A percentile compares a stretch with the other conserved stretches of the same genome.
Evolutionary conservation across 768 basidiomycete genomes (phyloP).

Genomic region (Serendipita sp.): DNA sequence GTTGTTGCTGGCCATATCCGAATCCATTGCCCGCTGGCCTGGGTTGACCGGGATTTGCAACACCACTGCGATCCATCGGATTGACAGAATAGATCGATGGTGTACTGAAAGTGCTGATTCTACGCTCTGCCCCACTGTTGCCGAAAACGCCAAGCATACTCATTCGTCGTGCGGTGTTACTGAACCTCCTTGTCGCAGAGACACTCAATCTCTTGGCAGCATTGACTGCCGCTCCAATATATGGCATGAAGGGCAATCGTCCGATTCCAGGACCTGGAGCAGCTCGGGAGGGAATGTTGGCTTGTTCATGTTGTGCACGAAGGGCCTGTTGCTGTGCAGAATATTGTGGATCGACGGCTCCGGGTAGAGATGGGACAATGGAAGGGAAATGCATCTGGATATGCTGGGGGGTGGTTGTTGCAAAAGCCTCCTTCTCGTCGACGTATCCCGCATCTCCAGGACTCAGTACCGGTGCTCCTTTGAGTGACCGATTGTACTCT

Average conservation of each 20-base stretch:
- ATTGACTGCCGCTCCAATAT: background rate
- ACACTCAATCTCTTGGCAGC: background rate
- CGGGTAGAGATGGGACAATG: background rate
- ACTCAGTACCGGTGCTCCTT: background rate
- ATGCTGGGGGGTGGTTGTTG: background rate
- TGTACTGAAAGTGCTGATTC: background rate
- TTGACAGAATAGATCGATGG: background rate
- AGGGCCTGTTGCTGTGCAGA: background rate
- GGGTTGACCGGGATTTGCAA: too few species aligned
- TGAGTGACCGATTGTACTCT: background rate
- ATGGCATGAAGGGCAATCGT: background rate
- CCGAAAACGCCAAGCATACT: background rate
- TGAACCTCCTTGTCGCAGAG: background rate
- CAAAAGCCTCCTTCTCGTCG: background rate
- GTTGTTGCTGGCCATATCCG: too few species aligned
- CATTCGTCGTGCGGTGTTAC: background rate
- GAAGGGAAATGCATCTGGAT: background rate
- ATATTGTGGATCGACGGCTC: background rate
- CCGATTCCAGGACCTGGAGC: background rate
- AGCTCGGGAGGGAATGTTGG: background rate
- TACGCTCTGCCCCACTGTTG: background rate
- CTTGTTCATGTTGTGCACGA: background rate
- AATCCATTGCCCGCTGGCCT: too few species aligned
- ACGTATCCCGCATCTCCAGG: conserved; percentile 1
- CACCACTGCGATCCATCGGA: background rate